Evolutionary conservation across 306 rosid species (phyloP).

Genomic region (Pterocarpus santalinus): DNA sequence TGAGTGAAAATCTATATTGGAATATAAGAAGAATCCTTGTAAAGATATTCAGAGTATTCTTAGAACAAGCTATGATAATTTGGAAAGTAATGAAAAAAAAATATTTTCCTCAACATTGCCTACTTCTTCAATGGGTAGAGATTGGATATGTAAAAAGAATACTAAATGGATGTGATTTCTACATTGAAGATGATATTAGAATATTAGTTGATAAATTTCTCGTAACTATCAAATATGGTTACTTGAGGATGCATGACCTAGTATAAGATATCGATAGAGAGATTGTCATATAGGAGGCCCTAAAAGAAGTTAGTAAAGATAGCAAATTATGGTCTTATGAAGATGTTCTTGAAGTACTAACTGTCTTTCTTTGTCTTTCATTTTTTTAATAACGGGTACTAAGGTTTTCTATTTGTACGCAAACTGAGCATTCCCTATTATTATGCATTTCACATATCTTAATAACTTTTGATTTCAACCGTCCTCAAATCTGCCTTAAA

Average conservation of each 20-base stretch:
- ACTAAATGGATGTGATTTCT: background rate
- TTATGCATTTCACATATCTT: no score
- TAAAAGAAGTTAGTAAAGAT: background rate
- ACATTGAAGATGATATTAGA: background rate
- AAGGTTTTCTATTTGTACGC: no score
- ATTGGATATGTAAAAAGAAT: background rate
- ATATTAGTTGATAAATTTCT: background rate
- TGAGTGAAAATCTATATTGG: background rate
- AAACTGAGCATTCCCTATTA: no score
- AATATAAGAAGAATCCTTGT: background rate
- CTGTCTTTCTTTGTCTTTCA: background rate
- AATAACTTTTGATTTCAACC: no score
- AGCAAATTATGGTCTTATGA: conserved; percentile 8
- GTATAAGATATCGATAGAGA: conserved; percentile 10
- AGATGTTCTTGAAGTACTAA: background rate
- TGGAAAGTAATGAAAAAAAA: background rate
- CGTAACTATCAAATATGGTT: background rate
- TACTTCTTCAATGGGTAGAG: conserved; percentile 15
- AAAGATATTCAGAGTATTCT: background rate
- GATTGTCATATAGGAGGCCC: background rate
- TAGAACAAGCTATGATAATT: conserved; percentile 16
- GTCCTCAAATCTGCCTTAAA: no score
- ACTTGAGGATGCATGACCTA: conserved; percentile 16
- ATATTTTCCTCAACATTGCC: conserved; percentile 3
- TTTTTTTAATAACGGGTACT: no score